A percentile compares a stretch with the other conserved stretches of the same genome.
phyloP scores from a whole-genome alignment of 2,329 filamentous ascomycete species.

The Bipolaris cookei region DNA sequence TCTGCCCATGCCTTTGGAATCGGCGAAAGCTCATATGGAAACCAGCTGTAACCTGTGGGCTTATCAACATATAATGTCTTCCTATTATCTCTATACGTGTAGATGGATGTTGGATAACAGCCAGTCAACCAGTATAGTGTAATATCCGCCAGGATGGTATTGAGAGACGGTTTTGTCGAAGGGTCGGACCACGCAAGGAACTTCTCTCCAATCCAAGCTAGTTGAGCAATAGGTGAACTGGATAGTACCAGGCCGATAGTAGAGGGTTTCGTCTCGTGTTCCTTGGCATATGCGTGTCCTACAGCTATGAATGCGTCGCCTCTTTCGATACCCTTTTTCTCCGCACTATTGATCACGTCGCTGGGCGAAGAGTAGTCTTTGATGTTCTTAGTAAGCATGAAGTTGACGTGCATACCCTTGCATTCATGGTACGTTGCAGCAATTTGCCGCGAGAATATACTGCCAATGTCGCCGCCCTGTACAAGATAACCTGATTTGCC shows the following conservation, averaged over 20 bases:
- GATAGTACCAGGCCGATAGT: constrained; percentile 64
- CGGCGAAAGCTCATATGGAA: constrained; percentile 52
- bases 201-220: constrained; percentile 67
- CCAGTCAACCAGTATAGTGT: constrained; percentile 64
- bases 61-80: constrained; percentile 46
- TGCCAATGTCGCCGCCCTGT: constrained; percentile 65
- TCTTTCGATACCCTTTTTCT: constrained; percentile 50
- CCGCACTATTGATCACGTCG: constrained; percentile 37
- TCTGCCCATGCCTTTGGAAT: constrained; percentile 51
- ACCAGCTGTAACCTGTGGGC: constrained; percentile 54
- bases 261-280: constrained; percentile 62
- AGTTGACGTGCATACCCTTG: constrained; percentile 52
- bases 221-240: constrained; percentile 61
- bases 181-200: constrained; percentile 61
- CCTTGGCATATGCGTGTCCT: constrained; percentile 58
- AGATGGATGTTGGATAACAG: constrained; percentile 57
- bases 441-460: constrained; percentile 53
- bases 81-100: constrained; percentile 54
- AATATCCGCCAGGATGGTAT: constrained; percentile 58
- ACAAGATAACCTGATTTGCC: constrained; percentile 56
- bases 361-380: constrained; percentile 20
- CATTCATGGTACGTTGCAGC: constrained; percentile 54
- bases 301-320: constrained; percentile 49
- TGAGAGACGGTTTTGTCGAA: constrained; percentile 40
- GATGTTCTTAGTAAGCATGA: constrained; percentile 33